These are phyloP conservation scores for Xylaria sp. DNA, from an alignment of 495 filamentous ascomycete species.

Conservation along the genomic window DNA sequence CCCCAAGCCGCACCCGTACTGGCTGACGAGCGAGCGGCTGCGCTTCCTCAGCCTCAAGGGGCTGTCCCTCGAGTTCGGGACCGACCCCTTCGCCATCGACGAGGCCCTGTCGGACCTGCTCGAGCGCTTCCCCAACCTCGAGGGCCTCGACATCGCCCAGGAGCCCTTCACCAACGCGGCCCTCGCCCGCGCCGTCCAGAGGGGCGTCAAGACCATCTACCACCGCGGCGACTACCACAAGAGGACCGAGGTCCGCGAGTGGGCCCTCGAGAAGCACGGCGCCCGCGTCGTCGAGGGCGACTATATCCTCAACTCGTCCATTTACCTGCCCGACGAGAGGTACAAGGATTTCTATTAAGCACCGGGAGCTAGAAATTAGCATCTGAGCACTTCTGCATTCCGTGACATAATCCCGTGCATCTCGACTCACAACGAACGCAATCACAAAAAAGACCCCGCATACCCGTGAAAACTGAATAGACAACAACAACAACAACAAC, in stretches of 20 bases:
- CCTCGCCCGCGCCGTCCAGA: conserved; percentile 29
- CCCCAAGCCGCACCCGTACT: conserved; percentile 9
- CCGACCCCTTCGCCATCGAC: conserved; percentile 15
- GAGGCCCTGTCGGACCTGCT: conserved; percentile 20
- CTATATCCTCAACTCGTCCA: conserved; percentile 25
- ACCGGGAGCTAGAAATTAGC: background rate
- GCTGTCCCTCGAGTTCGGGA: conserved; percentile 2
- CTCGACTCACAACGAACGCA: no score
- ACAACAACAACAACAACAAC: no score
- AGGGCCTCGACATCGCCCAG: conserved; percentile 30
- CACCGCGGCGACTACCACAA: conserved; percentile 11
- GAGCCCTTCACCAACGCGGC: conserved; percentile 31
- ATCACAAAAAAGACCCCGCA: background rate
- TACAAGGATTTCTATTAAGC: background rate
- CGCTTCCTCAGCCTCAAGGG: conserved; percentile 33
- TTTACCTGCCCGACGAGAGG: conserved; percentile 2
- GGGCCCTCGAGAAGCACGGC: conserved; percentile 29
- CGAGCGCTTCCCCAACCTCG: conserved; percentile 36
- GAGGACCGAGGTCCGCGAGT: conserved; percentile 23
- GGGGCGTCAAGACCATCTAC: conserved; percentile 34
- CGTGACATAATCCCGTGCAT: no score
- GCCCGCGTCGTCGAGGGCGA: conserved; percentile 23
- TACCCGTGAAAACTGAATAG: no score
- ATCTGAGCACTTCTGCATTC: background rate
- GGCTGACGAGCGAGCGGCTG: conserved; percentile 34